A percentile compares a stretch with the other conserved stretches of the same genome.
Conservation (phyloP, 2,329 filamentous ascomycete species). For the Rachicladosporium sp. region DNA sequence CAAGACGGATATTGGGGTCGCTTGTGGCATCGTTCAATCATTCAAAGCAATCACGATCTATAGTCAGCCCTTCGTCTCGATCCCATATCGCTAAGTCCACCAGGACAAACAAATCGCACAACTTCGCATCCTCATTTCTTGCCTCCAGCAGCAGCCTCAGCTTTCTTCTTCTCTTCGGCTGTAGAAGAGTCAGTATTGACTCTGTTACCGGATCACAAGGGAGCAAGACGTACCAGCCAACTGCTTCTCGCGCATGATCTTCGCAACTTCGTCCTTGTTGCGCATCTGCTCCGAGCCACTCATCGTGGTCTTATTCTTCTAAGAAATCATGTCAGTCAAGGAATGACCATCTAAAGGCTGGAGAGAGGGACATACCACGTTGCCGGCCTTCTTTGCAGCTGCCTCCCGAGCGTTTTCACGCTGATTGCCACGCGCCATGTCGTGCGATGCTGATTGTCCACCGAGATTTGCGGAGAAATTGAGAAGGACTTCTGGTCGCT, state of each 20-base stretch:
- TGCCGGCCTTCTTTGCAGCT: constrained; percentile 55
- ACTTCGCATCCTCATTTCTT: constrained; percentile 12
- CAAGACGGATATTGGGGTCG: too few species aligned
- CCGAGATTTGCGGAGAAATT: too few species aligned
- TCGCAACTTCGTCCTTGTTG: constrained; percentile 60
- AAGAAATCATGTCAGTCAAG: background rate
- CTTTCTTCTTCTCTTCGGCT: constrained; percentile 20
- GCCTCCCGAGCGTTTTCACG: constrained; percentile 87
- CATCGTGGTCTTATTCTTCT: constrained; percentile 40
- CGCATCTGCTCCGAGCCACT: constrained; percentile 64
- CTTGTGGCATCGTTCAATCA: too few species aligned
- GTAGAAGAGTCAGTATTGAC: constrained; percentile 7
- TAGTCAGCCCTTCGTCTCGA: too few species aligned
- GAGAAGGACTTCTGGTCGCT: too few species aligned
- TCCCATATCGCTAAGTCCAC: too few species aligned
- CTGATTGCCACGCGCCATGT: constrained; percentile 92
- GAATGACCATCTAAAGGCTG: background rate
- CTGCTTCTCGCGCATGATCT: constrained; percentile 60
- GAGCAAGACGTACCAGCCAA: constrained; percentile 37
- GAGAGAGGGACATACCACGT: constrained; percentile 38
- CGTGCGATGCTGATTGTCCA: constrained; percentile 1
- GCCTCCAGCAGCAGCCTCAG: constrained; percentile 9
- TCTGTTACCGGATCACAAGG: background rate
- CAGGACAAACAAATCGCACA: too few species aligned
- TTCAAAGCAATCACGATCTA: too few species aligned